Evolutionary conservation across 305 asterid species (phyloP).

Genomic region (Solanum hybrid): DNA sequence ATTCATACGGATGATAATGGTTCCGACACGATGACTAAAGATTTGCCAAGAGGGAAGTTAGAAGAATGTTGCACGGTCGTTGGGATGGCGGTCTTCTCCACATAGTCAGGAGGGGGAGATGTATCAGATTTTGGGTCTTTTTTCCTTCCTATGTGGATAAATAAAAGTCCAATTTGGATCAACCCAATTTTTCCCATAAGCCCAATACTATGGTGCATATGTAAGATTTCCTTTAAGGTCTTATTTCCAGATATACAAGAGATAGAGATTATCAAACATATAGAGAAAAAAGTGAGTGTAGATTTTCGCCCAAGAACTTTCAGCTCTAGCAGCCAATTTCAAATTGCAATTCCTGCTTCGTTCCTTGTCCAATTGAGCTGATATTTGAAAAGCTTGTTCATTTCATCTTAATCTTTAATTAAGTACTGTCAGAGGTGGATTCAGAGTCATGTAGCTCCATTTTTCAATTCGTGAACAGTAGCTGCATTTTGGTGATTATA

Average conservation of each 20-base stretch:
- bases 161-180: background rate
- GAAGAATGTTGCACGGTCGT: background rate
- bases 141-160: background rate
- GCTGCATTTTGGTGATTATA: background rate
- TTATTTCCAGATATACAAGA: background rate
- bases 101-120: background rate
- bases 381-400: background rate
- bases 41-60: background rate
- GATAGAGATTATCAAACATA: background rate
- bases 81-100: background rate
- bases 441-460: background rate
- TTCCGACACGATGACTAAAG: background rate
- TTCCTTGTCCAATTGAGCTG: background rate
- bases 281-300: background rate
- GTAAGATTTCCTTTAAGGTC: background rate
- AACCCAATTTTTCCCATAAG: background rate
- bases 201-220: background rate
- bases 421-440: background rate
- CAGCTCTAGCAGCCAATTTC: background rate
- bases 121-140: background rate
- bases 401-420: background rate
- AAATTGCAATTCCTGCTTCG: background rate
- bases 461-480: background rate
- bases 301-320: background rate
- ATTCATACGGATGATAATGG: background rate